Evolutionary conservation across 495 filamentous ascomycete species (phyloP), one percentile per base, ranked within the genome.

Genomic region (Xylaria scruposa): DNA sequence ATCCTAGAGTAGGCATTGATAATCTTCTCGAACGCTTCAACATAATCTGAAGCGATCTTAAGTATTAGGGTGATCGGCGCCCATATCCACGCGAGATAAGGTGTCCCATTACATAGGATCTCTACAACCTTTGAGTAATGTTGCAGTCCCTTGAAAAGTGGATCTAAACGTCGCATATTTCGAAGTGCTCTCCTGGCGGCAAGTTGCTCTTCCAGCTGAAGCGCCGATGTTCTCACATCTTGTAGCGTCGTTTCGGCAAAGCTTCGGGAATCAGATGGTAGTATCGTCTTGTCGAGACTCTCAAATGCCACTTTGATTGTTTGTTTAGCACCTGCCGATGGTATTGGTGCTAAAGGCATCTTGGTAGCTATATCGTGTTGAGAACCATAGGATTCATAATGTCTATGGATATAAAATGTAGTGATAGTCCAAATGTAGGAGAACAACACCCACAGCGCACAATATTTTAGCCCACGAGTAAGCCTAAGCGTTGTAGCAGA

Each of bases 111-210:
- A 21, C 56, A 60, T 2, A 60, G 15, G 10, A 60, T 21, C 2
- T 38, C 56, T 0, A n/a, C 31, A 3, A 38, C 56, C 5, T 40
- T 60, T 31, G 56, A 8, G 31, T 60, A 60, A 10, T 60, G 56
- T 36, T 38, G 17, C 13, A 60, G 8, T 2, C 56, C 56, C 2
- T 77, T 81, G 15, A 89, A 88, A 53, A 79, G 78, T 0, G 87
- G 87, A 4, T 73, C 88, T 4, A 83, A 81, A 1, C 87, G 86
- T 73, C 84, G 85, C 12, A 60, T 88, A 87, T 76, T 78, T 85
- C 1, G 85, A 86, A 31, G 78, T 4, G 26, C 5, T 17, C 19
- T 58, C 26, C 26, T 29, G 5, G 31, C 56, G 7, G 56, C 29
- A 33, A 60, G 29, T n/a, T 60, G 4, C 15, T 60, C 31, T 38